Evolutionary conservation across 306 rosid genomes (phyloP), one percentile per base, ranked within the genome.

Genomic region (Coriaria nepalensis): DNA sequence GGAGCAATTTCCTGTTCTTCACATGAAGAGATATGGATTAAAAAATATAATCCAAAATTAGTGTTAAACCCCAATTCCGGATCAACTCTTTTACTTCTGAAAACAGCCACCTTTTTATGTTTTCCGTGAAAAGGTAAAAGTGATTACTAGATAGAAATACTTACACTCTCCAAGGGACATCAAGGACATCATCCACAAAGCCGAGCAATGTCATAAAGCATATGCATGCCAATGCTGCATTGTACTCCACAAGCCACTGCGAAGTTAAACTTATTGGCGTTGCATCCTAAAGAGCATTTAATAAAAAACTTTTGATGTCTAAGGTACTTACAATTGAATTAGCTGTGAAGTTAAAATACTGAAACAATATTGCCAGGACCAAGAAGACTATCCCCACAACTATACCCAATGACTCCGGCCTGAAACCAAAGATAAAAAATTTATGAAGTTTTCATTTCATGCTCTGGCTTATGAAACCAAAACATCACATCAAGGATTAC

Each of bases 161-260:
- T 85, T 67, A 90, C 98, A 90, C 95, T 68, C 98, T 85, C 95
- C 98, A 90, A 10, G 98, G 95, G 45, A 85, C 68, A 77, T 90
- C 98, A 43, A 90, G 87, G 56, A 90, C 98, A 75, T 90, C 98
- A 13, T 90, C 98, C 0, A 90, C 95, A 59, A 90, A 90, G 61
- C 98, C 98, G 68, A 90, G 98, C 67, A 90, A 69, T 63, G 74
- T 61, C 98, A 90, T 90, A 66, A 90, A 85, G 75, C 95, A 81
- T 53, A 90, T 67, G 72, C 92, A 77, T 45, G 84, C 84, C 65
- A 90, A 77, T 15, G 95, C 98, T 5, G 93, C 95, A 63, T 90
- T 81, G 85, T 90, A 90, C 73, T 90, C 93, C 38, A 90, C 98
- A 60, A 90, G 94, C 95, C 98, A 90, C 98, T 90, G 95, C 82